Evolutionary conservation across 495 filamentous ascomycete genomes (phyloP).

Genomic region (Jackrogersella multiformis): DNA sequence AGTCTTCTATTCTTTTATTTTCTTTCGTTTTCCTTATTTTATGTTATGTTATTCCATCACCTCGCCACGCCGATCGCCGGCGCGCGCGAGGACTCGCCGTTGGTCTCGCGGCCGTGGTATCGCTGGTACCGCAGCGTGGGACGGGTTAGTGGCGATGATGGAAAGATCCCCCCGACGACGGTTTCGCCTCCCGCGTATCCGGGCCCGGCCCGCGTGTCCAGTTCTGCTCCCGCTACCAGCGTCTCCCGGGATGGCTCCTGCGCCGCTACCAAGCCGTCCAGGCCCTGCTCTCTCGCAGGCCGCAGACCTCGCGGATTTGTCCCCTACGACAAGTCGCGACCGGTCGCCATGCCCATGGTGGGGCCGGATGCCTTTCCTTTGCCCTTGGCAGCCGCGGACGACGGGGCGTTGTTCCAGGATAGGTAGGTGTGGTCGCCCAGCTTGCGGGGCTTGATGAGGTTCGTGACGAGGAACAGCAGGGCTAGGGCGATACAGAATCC

Average conservation of each 20-base stretch:
- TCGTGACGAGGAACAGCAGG: slow-evolving; percentile 84
- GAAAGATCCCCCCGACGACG: not conserved
- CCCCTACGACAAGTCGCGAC: slow-evolving; percentile 42
- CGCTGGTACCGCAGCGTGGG: slow-evolving; percentile 10
- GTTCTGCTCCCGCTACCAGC: not conserved
- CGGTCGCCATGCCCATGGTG: slow-evolving; percentile 42
- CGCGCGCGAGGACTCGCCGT: slow-evolving; percentile 18
- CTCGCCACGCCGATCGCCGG: not conserved
- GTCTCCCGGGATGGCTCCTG: not conserved
- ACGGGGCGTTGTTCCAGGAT: slow-evolving; percentile 92
- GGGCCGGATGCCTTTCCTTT: slow-evolving; percentile 49
- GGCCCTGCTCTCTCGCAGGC: not conserved
- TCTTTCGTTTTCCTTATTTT: not conserved
- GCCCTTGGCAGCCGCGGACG: slow-evolving; percentile 58
- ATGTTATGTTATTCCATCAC: not conserved
- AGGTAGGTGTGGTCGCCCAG: slow-evolving; percentile 97
- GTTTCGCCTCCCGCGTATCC: not conserved
- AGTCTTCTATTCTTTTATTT: not conserved
- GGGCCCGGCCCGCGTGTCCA: not conserved
- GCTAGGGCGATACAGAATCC: slow-evolving; percentile 92
- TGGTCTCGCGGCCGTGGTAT: slow-evolving; percentile 1
- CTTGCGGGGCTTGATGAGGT: slow-evolving; percentile 92
- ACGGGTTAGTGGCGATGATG: not conserved
- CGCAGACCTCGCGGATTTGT: slow-evolving; percentile 13
- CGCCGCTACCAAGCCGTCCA: not conserved